Conservation (phyloP, 495 filamentous ascomycete species). For the Penicillium salamii region DNA sequence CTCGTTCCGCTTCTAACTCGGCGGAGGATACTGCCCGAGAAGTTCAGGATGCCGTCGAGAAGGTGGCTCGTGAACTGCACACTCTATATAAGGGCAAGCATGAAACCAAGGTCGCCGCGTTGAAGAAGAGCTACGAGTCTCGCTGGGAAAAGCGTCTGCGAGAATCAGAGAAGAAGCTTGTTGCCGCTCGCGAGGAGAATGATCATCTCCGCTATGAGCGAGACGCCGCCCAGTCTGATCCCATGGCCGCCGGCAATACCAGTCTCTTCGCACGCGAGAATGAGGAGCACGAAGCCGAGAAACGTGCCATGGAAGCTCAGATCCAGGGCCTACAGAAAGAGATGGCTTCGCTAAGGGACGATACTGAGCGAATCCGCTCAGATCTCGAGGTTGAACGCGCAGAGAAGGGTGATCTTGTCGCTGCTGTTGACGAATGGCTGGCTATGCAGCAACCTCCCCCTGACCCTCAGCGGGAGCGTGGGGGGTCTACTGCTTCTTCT, state of each 20-base stretch:
- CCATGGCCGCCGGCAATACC: slow-evolving; percentile 42
- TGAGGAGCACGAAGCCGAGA: slow-evolving; percentile 52
- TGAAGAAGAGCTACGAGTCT: slow-evolving; percentile 92
- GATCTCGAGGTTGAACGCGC: slow-evolving; percentile 72
- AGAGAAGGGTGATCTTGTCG: slow-evolving; percentile 94
- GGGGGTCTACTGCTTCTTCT: slow-evolving; percentile 20
- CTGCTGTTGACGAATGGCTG: slow-evolving; percentile 88
- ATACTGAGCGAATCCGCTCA: slow-evolving; percentile 60
- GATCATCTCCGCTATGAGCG: slow-evolving; percentile 65
- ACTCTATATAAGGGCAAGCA: slow-evolving; percentile 95
- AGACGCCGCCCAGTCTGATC: slow-evolving; percentile 61
- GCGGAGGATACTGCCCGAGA: slow-evolving; percentile 45
- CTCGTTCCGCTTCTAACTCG: slow-evolving; percentile 16
- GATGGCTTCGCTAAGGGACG: slow-evolving; percentile 58
- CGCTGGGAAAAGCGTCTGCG: slow-evolving; percentile 82
- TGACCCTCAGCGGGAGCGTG: slow-evolving; percentile 12
- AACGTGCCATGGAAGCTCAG: slow-evolving; percentile 55
- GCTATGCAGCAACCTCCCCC: slow-evolving; percentile 42
- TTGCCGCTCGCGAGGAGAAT: slow-evolving; percentile 65
- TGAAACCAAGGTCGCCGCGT: slow-evolving; percentile 85
- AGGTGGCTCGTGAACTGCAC: slow-evolving; percentile 85
- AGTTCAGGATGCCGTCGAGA: slow-evolving; percentile 86
- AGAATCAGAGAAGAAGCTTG: slow-evolving; percentile 69
- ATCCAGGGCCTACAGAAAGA: slow-evolving; percentile 70
- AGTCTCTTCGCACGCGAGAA: slow-evolving; percentile 38